Conservation (phyloP, 441 rosid species). For the Erysimum pusillum region DNA sequence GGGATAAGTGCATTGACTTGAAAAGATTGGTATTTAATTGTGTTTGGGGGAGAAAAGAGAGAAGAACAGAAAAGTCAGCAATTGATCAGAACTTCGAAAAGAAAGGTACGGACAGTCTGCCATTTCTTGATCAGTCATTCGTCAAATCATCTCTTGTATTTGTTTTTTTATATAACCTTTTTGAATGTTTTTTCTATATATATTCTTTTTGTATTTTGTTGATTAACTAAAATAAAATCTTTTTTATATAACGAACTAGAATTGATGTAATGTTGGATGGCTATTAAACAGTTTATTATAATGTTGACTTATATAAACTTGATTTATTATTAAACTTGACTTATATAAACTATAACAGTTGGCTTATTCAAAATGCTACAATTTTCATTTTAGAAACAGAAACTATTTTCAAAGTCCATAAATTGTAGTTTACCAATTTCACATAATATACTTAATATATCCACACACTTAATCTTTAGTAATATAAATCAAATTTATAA, state of each 20-base stretch:
- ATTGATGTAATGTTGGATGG: too few relatives aligned
- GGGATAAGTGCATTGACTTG: constrained; percentile 43
- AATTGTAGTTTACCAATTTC: too few relatives aligned
- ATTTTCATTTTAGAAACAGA: not conserved
- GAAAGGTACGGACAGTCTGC: constrained; percentile 49
- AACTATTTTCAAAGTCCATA: not conserved
- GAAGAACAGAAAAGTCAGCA: constrained; percentile 47
- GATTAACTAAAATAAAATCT: not conserved
- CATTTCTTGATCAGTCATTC: constrained; percentile 49
- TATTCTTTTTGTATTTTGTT: constrained; percentile 11
- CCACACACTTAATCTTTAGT: not conserved
- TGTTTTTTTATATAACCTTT: not conserved
- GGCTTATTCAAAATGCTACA: not conserved
- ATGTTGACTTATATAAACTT: too few relatives aligned
- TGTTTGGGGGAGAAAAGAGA: constrained; percentile 32
- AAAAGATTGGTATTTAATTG: constrained; percentile 28
- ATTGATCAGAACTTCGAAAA: constrained; percentile 45
- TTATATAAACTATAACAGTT: not conserved
- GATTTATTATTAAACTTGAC: too few relatives aligned
- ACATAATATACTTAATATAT: not conserved
- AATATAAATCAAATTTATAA: not conserved
- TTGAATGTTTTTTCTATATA: not conserved
- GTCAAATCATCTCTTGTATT: constrained; percentile 45
- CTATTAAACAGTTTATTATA: too few relatives aligned
- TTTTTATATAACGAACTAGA: not conserved